Base-by-base conservation (phyloP, 192 early-diverging fungal genomes). In the Gigaspora rosea region DNA sequence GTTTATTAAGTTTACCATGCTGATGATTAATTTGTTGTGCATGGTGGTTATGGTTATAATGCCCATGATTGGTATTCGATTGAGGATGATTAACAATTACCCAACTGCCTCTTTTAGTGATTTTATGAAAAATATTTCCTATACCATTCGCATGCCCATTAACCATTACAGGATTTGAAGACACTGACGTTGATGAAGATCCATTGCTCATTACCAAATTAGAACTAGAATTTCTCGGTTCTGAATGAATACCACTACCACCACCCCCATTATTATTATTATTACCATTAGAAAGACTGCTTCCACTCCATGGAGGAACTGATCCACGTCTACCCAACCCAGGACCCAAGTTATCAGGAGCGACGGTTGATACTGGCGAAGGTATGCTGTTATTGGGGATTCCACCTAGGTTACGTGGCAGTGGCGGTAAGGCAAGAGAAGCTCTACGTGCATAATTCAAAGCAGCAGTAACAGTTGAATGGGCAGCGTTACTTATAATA, bases 11-110 rank as follows among this genome's bases (percentile, higher is more conserved):
- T 70, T 78, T 78, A 11, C 74, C 68, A 56, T 77, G 69, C 18
- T 80, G 71, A 22, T 77, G 56, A 65, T 80, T 76, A 12, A 15
- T 11, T 9, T 63, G 78, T 2, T 78, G 71, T 20, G 58, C 50
- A 49, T 78, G 73, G 32, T 69, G 48, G 22, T 58, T 56, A 16
- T 80, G 79, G 10, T 78, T 56, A 71, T 80, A 72, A 8, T n/a
- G 20, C 1, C n/a, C 59, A 63, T 61, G 58, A 63, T 63, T 54
- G 15, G 52, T 56, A 13, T 13, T 56, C 52, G 52, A 18, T 56
- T 13, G 12, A 46, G 35, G 35, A 49, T 47, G n/a, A 62, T n/a
- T 49, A 50, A 75, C 58, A 16, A 75, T 41, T 8, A 64, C 59
- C 73, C 73, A 75, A 64, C 73, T 75, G 50, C 73, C 47, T 16